Conservation (phyloP, 768 basidiomycete species). For the Kwoniella dendrophila region DNA sequence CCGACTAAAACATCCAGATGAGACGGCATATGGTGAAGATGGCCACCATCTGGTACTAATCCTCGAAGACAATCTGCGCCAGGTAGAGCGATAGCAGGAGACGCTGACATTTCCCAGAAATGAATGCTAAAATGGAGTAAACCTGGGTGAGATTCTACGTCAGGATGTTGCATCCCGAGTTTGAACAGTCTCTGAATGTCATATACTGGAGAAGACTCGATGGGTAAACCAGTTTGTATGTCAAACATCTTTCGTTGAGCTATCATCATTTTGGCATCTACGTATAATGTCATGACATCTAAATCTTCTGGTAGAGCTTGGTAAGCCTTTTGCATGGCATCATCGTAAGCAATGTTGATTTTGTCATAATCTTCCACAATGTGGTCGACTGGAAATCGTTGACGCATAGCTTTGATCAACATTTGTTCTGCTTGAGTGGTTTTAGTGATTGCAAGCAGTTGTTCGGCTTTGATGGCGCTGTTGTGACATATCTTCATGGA, state of each 20-base stretch:
- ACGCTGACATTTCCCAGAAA: slow-evolving; percentile 42
- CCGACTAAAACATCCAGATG: slow-evolving; percentile 50
- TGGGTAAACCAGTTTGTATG: slow-evolving; percentile 38
- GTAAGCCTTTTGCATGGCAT: slow-evolving; percentile 40
- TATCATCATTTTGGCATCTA: slow-evolving; percentile 43
- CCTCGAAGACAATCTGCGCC: slow-evolving; percentile 31
- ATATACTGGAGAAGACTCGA: slow-evolving; percentile 13
- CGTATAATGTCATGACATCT: slow-evolving; percentile 43
- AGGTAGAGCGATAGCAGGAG: slow-evolving; percentile 40
- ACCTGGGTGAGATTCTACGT: slow-evolving; percentile 31
- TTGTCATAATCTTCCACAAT: slow-evolving; percentile 24
- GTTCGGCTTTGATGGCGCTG: slow-evolving; percentile 1
- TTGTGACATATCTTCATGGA: slow-evolving; percentile 8
- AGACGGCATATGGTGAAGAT: slow-evolving; percentile 50
- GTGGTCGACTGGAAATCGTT: slow-evolving; percentile 26
- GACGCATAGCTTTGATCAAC: slow-evolving; percentile 26
- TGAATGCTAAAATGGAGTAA: slow-evolving; percentile 48
- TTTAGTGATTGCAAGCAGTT: slow-evolving; percentile 12
- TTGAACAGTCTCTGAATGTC: slow-evolving; percentile 38
- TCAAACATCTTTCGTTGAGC: slow-evolving; percentile 50
- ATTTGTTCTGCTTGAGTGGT: slow-evolving; percentile 24
- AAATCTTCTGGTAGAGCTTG: slow-evolving; percentile 28
- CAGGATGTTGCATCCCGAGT: slow-evolving; percentile 14
- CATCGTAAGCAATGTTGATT: slow-evolving; percentile 30
- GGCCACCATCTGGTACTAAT: slow-evolving; percentile 45